phyloP scores from a whole-genome alignment of 495 filamentous ascomycete species.

The Lichina pygmaea region DNA sequence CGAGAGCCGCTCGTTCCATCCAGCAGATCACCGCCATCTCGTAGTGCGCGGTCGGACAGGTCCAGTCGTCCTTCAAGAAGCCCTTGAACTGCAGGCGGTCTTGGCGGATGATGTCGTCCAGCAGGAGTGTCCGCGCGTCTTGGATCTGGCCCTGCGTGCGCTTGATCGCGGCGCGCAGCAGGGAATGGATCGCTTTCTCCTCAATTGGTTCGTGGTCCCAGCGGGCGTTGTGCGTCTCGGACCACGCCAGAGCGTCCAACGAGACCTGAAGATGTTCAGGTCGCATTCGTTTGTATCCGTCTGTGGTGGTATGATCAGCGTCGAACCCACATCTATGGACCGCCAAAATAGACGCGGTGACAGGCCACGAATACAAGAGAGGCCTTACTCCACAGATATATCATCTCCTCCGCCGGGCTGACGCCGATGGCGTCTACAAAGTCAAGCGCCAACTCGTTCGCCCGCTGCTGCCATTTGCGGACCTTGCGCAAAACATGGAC shows the following conservation, averaged over 20 bases:
- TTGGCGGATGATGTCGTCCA: slow-evolving; percentile 29
- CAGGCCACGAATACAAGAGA: background rate
- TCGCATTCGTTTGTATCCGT: slow-evolving; percentile 51
- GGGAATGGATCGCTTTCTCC: slow-evolving; percentile 40
- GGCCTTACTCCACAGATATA: slow-evolving; percentile 58
- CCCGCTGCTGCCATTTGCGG: slow-evolving; percentile 67
- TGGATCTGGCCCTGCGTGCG: slow-evolving; percentile 31
- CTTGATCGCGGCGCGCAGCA: slow-evolving; percentile 39
- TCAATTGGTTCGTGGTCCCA: slow-evolving; percentile 38
- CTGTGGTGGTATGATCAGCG: background rate
- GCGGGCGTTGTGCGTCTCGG: slow-evolving; percentile 18
- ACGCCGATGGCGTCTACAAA: slow-evolving; percentile 65
- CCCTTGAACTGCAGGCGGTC: slow-evolving; percentile 49
- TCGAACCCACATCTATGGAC: background rate
- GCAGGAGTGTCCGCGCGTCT: slow-evolving; percentile 35
- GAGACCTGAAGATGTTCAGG: slow-evolving; percentile 33
- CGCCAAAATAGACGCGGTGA: background rate
- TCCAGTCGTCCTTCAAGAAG: slow-evolving; percentile 54
- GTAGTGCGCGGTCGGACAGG: slow-evolving; percentile 54
- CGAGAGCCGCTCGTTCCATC: slow-evolving; percentile 20
- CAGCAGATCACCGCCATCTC: slow-evolving; percentile 69
- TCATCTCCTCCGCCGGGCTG: slow-evolving; percentile 74
- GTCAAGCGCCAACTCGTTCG: slow-evolving; percentile 35
- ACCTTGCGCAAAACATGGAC: slow-evolving; percentile 65
- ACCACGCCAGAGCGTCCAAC: slow-evolving; percentile 36